phyloP scores from a whole-genome alignment of 208 protist species.

The Trichomonas tenax region DNA sequence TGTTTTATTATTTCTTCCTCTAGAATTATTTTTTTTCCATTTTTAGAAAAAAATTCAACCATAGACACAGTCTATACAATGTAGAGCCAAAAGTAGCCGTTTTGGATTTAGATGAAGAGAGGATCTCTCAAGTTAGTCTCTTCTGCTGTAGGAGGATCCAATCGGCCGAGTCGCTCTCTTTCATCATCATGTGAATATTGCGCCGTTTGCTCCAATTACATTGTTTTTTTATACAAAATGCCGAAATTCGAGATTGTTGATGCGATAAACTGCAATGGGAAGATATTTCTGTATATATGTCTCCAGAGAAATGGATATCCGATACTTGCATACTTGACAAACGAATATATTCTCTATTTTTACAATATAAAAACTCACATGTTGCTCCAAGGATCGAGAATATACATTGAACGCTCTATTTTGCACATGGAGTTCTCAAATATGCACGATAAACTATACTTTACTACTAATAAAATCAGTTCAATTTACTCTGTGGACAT shows the following conservation, averaged over 20 bases:
- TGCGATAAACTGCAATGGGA: background rate
- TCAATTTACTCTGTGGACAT: background rate
- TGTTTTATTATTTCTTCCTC: too few species aligned
- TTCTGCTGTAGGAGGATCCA: background rate
- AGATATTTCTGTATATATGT: background rate
- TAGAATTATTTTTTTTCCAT: too few species aligned
- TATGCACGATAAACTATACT: background rate
- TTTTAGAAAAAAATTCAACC: too few species aligned
- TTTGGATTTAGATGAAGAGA: background rate
- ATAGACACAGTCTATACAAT: too few species aligned
- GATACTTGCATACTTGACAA: background rate
- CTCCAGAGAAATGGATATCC: background rate
- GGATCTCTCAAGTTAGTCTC: background rate
- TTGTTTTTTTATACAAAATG: background rate
- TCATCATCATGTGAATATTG: background rate
- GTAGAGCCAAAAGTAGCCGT: background rate
- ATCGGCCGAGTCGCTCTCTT: background rate
- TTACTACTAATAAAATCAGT: background rate
- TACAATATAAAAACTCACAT: background rate
- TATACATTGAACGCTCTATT: background rate
- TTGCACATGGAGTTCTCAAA: background rate
- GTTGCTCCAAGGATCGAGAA: background rate
- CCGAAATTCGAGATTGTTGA: background rate
- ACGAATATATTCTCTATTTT: background rate
- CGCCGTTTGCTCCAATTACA: background rate